Percentiles rank a stretch among this genome's conserved stretches.
These are phyloP conservation scores for Nicotiana obtusifolia DNA, from an alignment of 257 asterid species.

Conservation along the genomic window DNA sequence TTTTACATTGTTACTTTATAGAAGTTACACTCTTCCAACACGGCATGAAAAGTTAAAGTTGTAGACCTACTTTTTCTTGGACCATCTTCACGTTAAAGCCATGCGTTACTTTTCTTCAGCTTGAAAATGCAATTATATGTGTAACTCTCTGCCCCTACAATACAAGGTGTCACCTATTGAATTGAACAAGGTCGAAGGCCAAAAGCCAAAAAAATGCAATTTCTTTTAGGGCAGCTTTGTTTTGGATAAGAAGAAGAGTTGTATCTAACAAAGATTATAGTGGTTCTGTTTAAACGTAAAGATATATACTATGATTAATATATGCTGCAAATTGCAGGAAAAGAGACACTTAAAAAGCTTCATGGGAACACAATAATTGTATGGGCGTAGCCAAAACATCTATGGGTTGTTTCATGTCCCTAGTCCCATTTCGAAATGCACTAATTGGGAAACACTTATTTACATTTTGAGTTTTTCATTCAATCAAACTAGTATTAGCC, in stretches of 20 bases:
- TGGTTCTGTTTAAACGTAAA: not conserved
- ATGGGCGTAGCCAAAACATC: not conserved
- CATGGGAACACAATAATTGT: not conserved
- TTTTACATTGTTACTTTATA: not conserved
- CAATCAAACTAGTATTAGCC: too few species aligned
- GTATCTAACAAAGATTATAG: too few species aligned
- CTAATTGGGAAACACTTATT: too few species aligned
- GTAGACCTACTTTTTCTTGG: not conserved
- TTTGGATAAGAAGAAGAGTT: not conserved
- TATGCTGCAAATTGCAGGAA: not conserved
- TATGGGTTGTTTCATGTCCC: too few species aligned
- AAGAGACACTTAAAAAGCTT: not conserved
- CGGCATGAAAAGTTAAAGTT: not conserved
- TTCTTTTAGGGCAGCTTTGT: not conserved
- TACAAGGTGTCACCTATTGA: not conserved
- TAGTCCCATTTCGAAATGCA: too few species aligned
- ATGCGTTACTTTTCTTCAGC: not conserved
- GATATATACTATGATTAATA: not conserved
- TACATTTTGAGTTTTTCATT: too few species aligned
- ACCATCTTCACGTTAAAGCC: conserved; percentile 4
- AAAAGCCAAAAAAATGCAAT: not conserved
- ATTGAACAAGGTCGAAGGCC: not conserved
- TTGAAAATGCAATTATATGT: not conserved
- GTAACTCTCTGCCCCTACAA: not conserved
- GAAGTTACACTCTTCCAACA: not conserved